phyloP scores from a whole-genome alignment of 768 basidiomycete genomes.

The Amylocystis lapponica region DNA sequence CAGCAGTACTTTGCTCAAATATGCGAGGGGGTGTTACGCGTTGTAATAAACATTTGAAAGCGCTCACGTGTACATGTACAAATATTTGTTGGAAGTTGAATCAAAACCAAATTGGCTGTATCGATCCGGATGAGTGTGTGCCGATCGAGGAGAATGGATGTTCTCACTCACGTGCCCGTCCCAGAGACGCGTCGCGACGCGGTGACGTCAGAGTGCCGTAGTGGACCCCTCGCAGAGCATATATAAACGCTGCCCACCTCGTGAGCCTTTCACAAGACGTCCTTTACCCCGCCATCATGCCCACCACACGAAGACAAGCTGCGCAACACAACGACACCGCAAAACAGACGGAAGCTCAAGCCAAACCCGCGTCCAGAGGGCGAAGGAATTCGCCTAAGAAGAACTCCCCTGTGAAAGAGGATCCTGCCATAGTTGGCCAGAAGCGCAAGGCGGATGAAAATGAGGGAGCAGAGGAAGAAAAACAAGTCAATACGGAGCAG shows the following conservation, averaged over 20 bases:
- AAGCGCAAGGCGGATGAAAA: slow-evolving; percentile 16
- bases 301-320: slow-evolving; percentile 16
- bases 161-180: no score
- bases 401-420: slow-evolving; percentile 1
- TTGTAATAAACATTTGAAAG: no score
- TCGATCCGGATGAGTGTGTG: no score
- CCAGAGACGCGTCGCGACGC: no score
- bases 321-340: slow-evolving; percentile 3
- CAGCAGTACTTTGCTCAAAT: no score
- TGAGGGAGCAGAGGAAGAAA: slow-evolving; percentile 5
- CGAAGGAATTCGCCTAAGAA: slow-evolving; percentile 8
- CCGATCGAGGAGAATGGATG: no score
- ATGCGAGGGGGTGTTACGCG: no score
- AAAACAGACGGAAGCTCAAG: slow-evolving; percentile 1
- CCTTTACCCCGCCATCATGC: no score
- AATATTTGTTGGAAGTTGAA: no score
- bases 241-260: not conserved
- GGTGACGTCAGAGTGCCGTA: not conserved
- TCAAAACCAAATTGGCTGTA: no score
- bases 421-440: slow-evolving; percentile 8
- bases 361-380: slow-evolving; percentile 8
- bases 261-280: not conserved
- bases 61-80: no score
- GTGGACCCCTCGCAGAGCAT: no score
- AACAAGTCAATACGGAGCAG: slow-evolving; percentile 6